Evolutionary conservation across 306 rosid genomes (phyloP), one percentile per base, ranked within the genome.

Genomic region (Quercus dentata): DNA sequence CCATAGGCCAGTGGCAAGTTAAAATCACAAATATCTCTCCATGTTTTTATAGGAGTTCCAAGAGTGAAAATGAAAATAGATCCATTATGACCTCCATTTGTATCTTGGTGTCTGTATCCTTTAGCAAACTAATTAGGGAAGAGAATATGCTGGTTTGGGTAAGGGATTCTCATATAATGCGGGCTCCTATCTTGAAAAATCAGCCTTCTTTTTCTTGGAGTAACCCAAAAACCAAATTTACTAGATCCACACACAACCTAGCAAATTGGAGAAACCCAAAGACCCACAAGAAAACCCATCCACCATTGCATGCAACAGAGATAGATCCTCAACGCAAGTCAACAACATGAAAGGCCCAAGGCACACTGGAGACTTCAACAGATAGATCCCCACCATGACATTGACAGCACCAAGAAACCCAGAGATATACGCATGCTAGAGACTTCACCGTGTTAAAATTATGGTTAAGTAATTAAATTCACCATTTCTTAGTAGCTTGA

Each of bases 401-500:
- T 41, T 41, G 46, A 41, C 46, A 41, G 11, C 46, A 41, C 12
- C 3, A 8, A 41, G 46, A 41, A 41, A 41, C 46, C 46, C 11
- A 41, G 3, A 41, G 46, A 41, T 8, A 3, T 1, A 41, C 3
- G 0, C 12, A 41, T 41, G 46, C 3, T 0, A 41, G 3, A 2
- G 46, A 41, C 11, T 41, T 2, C 46, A 41, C 46, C 1, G 0
- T 8, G 46, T 41, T 41, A 41, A 12, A 41, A 41, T 41, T 41
- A 41, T 41, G 46, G 12, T 41, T 41, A 41, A 38, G 11, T 38
- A 38, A 38, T 38, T 38, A 38, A 8, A 7, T 38, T 38, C 46
- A 38, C 0, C 0, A 38, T 38, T 38, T 38, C 1, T 1, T 38
- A 8, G 0, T 8, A 38, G 0, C 1, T 38, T 38, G 8, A 38